Conservation (phyloP, 176 grass and related monocot species). For the Olyra latifolia region DNA sequence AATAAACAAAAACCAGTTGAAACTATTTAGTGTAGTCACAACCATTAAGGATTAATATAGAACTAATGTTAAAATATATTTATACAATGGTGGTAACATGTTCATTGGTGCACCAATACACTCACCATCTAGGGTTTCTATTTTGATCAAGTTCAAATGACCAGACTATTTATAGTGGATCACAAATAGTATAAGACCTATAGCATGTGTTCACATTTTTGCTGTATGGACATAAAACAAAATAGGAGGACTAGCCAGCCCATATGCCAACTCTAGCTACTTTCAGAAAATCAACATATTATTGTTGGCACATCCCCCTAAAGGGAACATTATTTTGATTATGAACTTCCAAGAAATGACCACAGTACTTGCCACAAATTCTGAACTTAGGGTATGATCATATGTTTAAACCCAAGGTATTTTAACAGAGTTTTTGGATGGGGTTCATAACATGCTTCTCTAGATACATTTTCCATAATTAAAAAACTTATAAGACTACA, state of each 20-base stretch:
- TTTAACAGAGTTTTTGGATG: background rate
- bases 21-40: background rate
- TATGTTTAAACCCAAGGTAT: background rate
- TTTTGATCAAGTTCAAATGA: slow-evolving; percentile 20
- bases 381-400: background rate
- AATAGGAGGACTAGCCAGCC: background rate
- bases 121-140: background rate
- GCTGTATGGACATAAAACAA: background rate
- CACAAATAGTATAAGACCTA: slow-evolving; percentile 7
- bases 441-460: background rate
- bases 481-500: background rate
- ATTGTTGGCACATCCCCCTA: background rate
- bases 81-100: slow-evolving; percentile 5
- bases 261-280: slow-evolving; percentile 7
- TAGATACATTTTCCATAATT: background rate
- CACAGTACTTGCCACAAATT: background rate
- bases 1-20: slow-evolving; percentile 25
- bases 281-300: background rate
- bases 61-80: background rate
- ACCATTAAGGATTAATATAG: background rate
- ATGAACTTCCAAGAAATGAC: background rate
- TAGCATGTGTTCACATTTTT: slow-evolving; percentile 17
- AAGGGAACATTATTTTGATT: background rate
- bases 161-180: background rate
- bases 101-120: background rate